phyloP scores from a whole-genome alignment of 202 grass and related monocot genomes.

The Alloteropsis angusta region DNA sequence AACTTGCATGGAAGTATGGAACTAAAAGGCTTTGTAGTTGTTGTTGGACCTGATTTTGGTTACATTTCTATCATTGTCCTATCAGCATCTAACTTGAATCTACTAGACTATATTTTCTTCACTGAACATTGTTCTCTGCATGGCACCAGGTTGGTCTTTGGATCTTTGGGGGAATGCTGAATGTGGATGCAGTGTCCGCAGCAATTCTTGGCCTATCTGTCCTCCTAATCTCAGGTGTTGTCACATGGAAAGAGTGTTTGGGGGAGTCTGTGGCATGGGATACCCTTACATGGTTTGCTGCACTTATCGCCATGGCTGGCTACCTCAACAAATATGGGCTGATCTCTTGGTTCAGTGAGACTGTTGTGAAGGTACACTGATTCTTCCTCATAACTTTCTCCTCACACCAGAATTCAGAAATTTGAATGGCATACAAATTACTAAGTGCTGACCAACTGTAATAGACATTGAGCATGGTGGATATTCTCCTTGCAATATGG shows the following conservation, averaged over 20 bases:
- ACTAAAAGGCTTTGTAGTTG: not conserved
- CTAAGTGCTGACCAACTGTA: not conserved
- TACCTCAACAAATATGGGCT: conserved; percentile 97
- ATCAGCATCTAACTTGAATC: not conserved
- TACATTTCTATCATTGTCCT: not conserved
- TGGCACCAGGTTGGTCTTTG: conserved; percentile 82
- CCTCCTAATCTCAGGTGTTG: conserved; percentile 83
- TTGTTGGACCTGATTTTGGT: not conserved
- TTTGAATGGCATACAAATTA: not conserved
- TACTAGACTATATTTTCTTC: not conserved
- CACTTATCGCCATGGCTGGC: conserved; percentile 94
- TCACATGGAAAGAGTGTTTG: conserved; percentile 98
- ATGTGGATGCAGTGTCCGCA: conserved; percentile 81
- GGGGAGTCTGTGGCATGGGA: conserved; percentile 93
- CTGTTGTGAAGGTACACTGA: conserved; percentile 84
- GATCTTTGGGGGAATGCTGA: conserved; percentile 76
- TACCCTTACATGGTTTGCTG: conserved; percentile 98
- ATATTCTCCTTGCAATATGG: not conserved
- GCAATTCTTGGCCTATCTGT: conserved; percentile 89
- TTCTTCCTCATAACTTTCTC: not conserved
- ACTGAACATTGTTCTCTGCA: conserved; percentile 22
- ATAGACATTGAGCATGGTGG: not conserved
- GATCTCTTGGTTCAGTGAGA: conserved; percentile 96
- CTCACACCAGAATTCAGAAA: not conserved
- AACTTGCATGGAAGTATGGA: not conserved